Evolutionary conservation across 2,329 filamentous ascomycete species (phyloP).

Genomic region (Emmonsiellopsis sp.): DNA sequence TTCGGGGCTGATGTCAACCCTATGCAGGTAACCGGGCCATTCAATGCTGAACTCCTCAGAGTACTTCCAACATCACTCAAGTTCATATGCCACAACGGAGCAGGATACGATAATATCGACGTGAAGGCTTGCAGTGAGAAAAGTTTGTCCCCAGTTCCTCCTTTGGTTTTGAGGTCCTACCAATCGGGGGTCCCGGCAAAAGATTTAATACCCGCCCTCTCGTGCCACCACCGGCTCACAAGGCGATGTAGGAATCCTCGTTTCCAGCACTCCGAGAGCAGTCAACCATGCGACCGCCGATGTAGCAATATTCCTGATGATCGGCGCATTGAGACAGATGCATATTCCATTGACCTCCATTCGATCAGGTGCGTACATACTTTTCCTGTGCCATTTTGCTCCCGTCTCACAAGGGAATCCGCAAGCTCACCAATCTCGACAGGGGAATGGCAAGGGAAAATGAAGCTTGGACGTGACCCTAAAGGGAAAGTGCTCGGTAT

Average conservation of each 20-base stretch:
- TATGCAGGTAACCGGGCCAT: conserved; percentile 35
- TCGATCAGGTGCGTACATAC: conserved; percentile 24
- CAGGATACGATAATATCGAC: conserved; percentile 54
- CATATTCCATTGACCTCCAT: conserved; percentile 33
- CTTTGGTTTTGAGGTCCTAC: neutral
- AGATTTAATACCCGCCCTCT: too few relatives aligned
- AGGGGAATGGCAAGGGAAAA: conserved; percentile 34
- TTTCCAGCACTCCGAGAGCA: conserved; percentile 38
- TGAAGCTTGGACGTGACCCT: conserved; percentile 36
- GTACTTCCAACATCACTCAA: conserved; percentile 36
- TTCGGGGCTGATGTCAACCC: neutral
- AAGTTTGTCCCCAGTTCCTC: conserved; percentile 13
- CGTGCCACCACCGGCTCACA: too few relatives aligned
- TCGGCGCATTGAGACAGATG: conserved; percentile 37
- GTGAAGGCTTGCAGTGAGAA: conserved; percentile 42
- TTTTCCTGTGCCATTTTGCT: neutral
- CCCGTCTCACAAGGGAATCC: neutral
- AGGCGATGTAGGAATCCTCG: conserved; percentile 21
- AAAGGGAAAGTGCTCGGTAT: conserved; percentile 37
- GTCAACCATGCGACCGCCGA: conserved; percentile 40
- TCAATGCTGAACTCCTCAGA: conserved; percentile 39
- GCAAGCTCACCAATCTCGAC: neutral
- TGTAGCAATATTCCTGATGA: conserved; percentile 38
- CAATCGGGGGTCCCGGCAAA: neutral
- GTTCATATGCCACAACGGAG: conserved; percentile 47